Evolutionary conservation across 495 filamentous ascomycete genomes (phyloP).

Genomic region (Podospora anserina): DNA sequence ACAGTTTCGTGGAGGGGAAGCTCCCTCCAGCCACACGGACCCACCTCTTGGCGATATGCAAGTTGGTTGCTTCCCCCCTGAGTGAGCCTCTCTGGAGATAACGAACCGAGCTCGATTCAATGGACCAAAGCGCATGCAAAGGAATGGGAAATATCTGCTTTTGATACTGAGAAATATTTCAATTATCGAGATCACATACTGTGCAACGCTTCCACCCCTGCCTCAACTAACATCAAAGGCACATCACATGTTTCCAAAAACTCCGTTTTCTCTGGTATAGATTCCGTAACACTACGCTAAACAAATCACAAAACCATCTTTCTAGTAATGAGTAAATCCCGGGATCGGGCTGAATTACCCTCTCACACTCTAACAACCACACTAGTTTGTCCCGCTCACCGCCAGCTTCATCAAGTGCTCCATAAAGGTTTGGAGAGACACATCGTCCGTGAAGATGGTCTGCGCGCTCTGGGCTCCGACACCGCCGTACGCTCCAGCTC

Average conservation of each 20-base stretch:
- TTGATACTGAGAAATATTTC: not conserved
- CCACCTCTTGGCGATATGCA: not conserved
- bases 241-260: slow-evolving; percentile 6
- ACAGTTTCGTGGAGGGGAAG: slow-evolving; percentile 13
- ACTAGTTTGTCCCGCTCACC: slow-evolving; percentile 56
- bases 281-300: slow-evolving; percentile 11
- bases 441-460: slow-evolving; percentile 99
- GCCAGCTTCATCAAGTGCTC: slow-evolving; percentile 96
- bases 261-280: not conserved
- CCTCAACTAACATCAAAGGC: not conserved
- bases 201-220: not conserved
- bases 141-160: not conserved
- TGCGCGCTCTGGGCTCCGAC: slow-evolving; percentile 82
- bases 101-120: not conserved
- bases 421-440: slow-evolving; percentile 98
- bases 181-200: not conserved
- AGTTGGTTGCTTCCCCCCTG: not conserved
- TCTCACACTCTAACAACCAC: not conserved
- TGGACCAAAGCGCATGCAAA: not conserved
- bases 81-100: not conserved
- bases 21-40: not conserved
- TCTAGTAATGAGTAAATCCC: not conserved
- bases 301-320: slow-evolving; percentile 12
- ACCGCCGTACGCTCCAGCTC: slow-evolving; percentile 75
- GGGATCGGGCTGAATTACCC: not conserved